A percentile compares a stretch with the other conserved stretches of the same genome.
These are phyloP conservation scores for Pleurozium schreberi DNA, from an alignment of 225 moss, liverwort and hornwort genomes.

Conservation along the genomic window DNA sequence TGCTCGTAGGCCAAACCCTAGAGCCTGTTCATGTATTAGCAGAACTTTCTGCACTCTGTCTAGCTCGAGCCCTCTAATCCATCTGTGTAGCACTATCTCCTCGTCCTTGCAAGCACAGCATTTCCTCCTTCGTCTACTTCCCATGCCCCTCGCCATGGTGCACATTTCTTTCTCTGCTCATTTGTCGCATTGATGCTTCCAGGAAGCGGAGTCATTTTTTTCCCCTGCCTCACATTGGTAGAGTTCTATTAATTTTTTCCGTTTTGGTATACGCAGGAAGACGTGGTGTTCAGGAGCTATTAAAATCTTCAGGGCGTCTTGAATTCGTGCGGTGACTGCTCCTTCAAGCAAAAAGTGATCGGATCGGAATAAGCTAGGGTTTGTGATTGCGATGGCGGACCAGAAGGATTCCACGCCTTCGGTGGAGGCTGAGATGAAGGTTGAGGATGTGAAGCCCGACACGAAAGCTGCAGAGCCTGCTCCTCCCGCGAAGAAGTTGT, in stretches of 20 bases:
- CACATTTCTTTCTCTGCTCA: background rate
- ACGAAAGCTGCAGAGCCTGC: background rate
- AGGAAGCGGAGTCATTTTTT: background rate
- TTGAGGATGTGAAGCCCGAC: background rate
- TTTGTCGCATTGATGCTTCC: background rate
- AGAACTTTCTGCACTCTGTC: background rate
- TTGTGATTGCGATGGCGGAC: constrained; percentile 8
- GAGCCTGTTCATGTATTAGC: background rate
- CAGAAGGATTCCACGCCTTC: background rate
- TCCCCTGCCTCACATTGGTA: background rate
- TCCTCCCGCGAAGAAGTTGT: constrained; percentile 23
- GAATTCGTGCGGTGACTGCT: background rate
- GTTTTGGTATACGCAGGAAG: background rate
- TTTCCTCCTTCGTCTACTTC: background rate
- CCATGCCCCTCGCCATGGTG: background rate
- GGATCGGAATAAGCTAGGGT: background rate
- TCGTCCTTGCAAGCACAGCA: no score
- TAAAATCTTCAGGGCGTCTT: background rate
- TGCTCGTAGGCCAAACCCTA: background rate
- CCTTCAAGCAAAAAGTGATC: background rate
- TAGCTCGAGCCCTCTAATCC: background rate
- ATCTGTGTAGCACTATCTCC: background rate
- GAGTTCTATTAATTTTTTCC: background rate
- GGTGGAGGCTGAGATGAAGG: constrained; percentile 14
- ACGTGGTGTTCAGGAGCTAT: background rate